Evolutionary conservation across 495 filamentous ascomycete genomes (phyloP).

Genomic region (Podospora anserina): DNA sequence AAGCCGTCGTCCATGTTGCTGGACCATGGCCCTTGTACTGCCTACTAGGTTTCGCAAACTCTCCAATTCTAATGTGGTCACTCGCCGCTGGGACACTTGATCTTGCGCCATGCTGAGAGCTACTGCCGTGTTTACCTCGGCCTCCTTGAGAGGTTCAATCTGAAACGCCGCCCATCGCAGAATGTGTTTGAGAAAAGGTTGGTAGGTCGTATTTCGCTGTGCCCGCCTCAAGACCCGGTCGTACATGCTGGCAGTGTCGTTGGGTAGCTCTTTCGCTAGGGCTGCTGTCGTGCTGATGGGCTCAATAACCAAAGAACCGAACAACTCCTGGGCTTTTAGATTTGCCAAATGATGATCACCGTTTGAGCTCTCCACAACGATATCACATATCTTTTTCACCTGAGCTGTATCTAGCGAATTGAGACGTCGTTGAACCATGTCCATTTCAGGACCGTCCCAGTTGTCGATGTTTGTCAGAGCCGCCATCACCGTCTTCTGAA

Average conservation of each 20-base stretch:
- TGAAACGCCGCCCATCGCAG: constrained; percentile 8
- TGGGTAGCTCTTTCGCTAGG: constrained; percentile 1
- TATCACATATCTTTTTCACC: background rate
- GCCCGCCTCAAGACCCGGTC: background rate
- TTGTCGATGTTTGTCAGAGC: background rate
- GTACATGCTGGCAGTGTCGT: background rate
- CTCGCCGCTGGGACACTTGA: background rate
- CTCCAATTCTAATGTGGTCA: background rate
- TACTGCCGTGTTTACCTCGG: constrained; percentile 5
- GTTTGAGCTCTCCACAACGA: background rate
- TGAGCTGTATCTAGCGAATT: background rate
- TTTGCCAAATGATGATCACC: background rate
- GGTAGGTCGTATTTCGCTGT: background rate
- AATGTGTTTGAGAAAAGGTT: constrained; percentile 3
- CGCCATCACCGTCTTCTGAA: background rate
- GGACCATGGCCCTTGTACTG: background rate
- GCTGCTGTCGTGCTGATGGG: background rate
- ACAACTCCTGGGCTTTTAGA: background rate
- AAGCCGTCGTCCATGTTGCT: background rate
- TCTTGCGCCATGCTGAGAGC: constrained; percentile 2
- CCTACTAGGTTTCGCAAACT: background rate
- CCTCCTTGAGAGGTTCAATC: constrained; percentile 4
- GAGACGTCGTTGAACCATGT: background rate
- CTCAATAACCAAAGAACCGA: background rate
- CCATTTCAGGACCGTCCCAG: background rate